These are phyloP conservation scores for Yarrowia sp. DNA, from an alignment of 805 yeast species.

Conservation along the genomic window DNA sequence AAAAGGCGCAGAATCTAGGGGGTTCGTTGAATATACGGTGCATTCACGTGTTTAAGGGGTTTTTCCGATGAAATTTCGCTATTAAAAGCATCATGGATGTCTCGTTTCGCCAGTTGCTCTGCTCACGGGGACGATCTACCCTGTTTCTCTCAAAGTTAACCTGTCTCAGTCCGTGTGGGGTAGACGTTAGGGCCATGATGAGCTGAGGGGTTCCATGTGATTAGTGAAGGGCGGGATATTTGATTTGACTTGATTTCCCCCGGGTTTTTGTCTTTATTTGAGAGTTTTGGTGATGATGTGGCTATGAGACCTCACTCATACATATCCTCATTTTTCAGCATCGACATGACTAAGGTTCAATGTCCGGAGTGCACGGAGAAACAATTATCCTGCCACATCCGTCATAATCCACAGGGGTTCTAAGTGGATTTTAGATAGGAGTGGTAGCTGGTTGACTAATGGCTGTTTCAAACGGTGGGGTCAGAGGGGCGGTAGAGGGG, in stretches of 20 bases:
- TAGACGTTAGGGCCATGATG: conserved; percentile 22
- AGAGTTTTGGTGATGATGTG: no score
- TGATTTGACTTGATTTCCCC: not conserved
- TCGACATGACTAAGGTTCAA: not conserved
- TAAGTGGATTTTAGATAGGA: not conserved
- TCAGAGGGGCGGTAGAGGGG: not conserved
- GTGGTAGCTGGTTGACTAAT: no score
- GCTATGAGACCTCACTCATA: no score
- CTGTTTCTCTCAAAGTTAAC: not conserved
- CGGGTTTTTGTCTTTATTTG: not conserved
- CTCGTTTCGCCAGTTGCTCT: no score
- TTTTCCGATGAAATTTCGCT: no score
- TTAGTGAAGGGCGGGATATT: not conserved
- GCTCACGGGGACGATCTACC: not conserved
- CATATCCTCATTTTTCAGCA: no score
- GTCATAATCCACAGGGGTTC: not conserved
- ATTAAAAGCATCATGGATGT: no score
- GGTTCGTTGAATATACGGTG: no score
- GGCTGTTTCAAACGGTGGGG: not conserved
- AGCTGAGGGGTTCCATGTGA: conserved; percentile 31
- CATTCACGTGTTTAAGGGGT: no score
- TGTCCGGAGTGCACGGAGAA: conserved; percentile 1
- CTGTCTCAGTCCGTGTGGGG: conserved; percentile 31
- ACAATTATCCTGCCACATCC: not conserved
- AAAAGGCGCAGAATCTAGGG: not conserved